Conservation (phyloP, 345 rosid genomes). For the Citrus glauca region DNA sequence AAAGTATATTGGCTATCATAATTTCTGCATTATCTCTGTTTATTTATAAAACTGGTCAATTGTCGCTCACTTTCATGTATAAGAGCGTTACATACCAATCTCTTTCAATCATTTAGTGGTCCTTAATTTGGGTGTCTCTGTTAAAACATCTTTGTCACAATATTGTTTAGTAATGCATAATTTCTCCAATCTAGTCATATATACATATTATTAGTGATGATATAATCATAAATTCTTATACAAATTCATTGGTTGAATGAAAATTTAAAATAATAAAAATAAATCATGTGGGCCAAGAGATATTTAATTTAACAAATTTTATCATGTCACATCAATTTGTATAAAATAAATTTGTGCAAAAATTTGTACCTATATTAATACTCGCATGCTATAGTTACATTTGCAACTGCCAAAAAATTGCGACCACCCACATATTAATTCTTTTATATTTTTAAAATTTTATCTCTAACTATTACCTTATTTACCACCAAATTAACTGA, state of each 20-base stretch:
- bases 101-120: not conserved
- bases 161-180: not conserved
- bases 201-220: no score
- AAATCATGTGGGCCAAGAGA: no score
- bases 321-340: no score
- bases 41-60: not conserved
- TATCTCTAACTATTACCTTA: no score
- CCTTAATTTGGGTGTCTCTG: not conserved
- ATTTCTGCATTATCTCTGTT: no score
- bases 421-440: not conserved
- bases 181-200: not conserved
- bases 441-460: not conserved
- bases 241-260: no score
- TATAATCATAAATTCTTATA: accelerated
- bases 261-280: no score
- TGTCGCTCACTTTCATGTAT: not conserved
- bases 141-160: not conserved
- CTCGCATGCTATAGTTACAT: not conserved
- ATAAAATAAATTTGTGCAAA: no score
- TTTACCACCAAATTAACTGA: not conserved
- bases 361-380: accelerated
- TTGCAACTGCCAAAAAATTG: not conserved
- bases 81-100: not conserved
- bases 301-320: no score
- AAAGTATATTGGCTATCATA: no score